Evolutionary conservation across 148 eudicot genomes (phyloP).

Genomic region (Suaeda aralocaspica): DNA sequence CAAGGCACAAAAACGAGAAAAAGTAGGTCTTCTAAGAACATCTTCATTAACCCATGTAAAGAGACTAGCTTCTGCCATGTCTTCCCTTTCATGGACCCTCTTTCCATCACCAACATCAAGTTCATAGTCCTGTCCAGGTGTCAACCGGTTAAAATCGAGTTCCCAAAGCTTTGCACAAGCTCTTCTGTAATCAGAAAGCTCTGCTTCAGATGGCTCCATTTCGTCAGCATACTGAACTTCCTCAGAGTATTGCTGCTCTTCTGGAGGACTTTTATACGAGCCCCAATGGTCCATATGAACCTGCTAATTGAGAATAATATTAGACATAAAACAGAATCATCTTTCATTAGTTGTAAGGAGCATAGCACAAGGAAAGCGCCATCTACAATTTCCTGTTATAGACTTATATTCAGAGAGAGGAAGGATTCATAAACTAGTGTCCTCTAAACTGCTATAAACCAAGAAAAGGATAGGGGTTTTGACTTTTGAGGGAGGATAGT

Average conservation of each 20-base stretch:
- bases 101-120: conserved; percentile 93
- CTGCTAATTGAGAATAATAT: conserved; percentile 32
- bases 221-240: conserved; percentile 43
- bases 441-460: too few relatives aligned
- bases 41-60: conserved; percentile 75
- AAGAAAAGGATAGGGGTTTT: too few relatives aligned
- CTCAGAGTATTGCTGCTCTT: conserved; percentile 68
- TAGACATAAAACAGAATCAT: not conserved
- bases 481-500: too few relatives aligned
- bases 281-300: conserved; percentile 62
- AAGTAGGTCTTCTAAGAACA: conserved; percentile 59
- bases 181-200: conserved; percentile 60
- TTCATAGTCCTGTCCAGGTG: conserved; percentile 75
- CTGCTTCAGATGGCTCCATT: conserved; percentile 61
- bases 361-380: too few relatives aligned
- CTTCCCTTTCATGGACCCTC: conserved; percentile 66
- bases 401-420: too few relatives aligned
- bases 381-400: too few relatives aligned
- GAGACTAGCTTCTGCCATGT: conserved; percentile 71
- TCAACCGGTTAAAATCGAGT: conserved; percentile 77
- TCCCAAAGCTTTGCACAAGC: conserved; percentile 96
- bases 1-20: conserved; percentile 79
- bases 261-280: conserved; percentile 58
- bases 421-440: too few relatives aligned
- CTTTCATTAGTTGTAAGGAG: too few relatives aligned